Percentiles rank a stretch among this genome's conserved stretches.
Conservation (phyloP, 805 yeast species). For the Candida pini region DNA sequence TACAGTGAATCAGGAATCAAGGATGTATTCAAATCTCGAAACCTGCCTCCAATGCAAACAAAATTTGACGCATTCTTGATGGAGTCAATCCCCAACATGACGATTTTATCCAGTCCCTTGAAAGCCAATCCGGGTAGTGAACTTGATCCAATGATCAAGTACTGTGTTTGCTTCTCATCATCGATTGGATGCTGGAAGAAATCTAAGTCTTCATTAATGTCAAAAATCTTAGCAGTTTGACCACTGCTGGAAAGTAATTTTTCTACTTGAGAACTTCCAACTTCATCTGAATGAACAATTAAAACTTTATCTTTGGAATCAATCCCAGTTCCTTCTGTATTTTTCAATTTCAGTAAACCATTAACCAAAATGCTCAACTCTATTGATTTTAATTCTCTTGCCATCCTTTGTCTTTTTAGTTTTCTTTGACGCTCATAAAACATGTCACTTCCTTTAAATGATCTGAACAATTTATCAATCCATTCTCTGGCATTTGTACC, state of each 20-base stretch:
- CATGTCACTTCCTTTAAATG: conserved; percentile 16
- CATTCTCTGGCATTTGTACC: conserved; percentile 15
- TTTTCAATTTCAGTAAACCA: conserved; percentile 21
- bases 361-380: conserved; percentile 21
- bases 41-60: conserved; percentile 22
- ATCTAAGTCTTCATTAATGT: conserved; percentile 9
- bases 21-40: conserved; percentile 17
- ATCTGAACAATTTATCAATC: conserved; percentile 18
- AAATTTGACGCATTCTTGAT: conserved; percentile 19
- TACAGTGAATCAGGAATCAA: conserved; percentile 12
- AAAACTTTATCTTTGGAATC: conserved; percentile 11
- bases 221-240: conserved; percentile 8
- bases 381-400: conserved; percentile 11
- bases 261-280: conserved; percentile 12
- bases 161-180: conserved; percentile 8
- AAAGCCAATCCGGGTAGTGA: conserved; percentile 24
- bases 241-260: conserved; percentile 9
- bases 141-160: conserved; percentile 21
- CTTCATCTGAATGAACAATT: conserved; percentile 26
- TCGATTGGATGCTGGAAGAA: conserved; percentile 8
- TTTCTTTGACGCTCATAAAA: conserved; percentile 21
- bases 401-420: conserved; percentile 14
- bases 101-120: conserved; percentile 19
- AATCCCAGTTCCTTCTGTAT: conserved; percentile 5
- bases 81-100: conserved; percentile 29